These are phyloP conservation scores for Chlamydomonas asymmetrica DNA, from an alignment of 139 green algal genomes.

Conservation along the genomic window DNA sequence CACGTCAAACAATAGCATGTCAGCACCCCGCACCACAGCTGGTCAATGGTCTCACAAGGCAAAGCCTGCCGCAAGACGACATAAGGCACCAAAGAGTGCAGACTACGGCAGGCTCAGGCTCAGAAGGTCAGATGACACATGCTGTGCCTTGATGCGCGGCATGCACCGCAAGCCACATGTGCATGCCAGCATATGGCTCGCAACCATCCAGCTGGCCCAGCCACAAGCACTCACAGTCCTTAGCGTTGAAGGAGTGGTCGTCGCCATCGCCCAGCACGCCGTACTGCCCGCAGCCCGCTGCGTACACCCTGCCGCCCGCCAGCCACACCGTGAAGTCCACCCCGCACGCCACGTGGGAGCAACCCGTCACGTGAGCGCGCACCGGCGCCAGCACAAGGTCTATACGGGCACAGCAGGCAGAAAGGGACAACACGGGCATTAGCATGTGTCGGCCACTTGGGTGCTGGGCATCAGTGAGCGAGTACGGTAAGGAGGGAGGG, in stretches of 20 bases:
- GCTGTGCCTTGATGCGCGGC: too few relatives aligned
- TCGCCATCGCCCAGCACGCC: slow-evolving; percentile 92
- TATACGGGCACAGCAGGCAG: slow-evolving; percentile 12
- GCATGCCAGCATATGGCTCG: too few relatives aligned
- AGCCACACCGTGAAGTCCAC: slow-evolving; percentile 92
- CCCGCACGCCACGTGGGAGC: slow-evolving; percentile 70
- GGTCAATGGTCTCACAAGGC: too few relatives aligned
- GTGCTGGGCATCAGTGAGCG: neutral
- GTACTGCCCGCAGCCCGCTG: slow-evolving; percentile 82
- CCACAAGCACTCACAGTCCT: slow-evolving; percentile 76
- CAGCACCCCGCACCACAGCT: too few relatives aligned
- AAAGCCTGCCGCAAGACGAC: too few relatives aligned
- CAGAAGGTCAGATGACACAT: too few relatives aligned
- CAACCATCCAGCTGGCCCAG: too few relatives aligned
- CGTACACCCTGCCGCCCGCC: slow-evolving; percentile 26
- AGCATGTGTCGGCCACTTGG: neutral
- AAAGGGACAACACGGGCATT: neutral
- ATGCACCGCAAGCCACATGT: too few relatives aligned
- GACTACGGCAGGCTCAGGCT: too few relatives aligned
- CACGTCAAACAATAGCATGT: neutral
- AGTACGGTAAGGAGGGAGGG: neutral
- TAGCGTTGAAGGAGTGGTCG: slow-evolving; percentile 89
- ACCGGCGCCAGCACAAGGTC: slow-evolving; percentile 57
- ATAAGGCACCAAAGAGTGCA: too few relatives aligned
- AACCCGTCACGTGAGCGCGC: slow-evolving; percentile 53